A percentile compares a stretch with the other conserved stretches of the same genome.
Conservation (phyloP, 1,139 yeast genomes). For the Yamadazyma buinensis region DNA sequence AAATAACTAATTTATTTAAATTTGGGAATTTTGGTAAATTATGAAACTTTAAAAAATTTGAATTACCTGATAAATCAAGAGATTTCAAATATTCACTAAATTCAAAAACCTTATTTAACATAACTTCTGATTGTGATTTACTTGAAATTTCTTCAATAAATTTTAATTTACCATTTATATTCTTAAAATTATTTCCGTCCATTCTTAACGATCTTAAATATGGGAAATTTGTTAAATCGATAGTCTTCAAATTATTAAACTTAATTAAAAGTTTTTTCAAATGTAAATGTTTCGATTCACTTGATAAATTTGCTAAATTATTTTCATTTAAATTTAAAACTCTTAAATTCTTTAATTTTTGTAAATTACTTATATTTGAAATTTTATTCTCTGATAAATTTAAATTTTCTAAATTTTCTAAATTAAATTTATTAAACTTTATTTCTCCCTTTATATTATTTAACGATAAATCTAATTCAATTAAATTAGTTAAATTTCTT, state of each 20-base stretch:
- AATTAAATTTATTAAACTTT: constrained; percentile 30
- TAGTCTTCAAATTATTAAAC: constrained; percentile 29
- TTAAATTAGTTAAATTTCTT: constrained; percentile 36
- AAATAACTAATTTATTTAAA: constrained; percentile 35
- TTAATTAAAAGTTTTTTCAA: constrained; percentile 45
- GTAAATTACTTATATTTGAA: constrained; percentile 29
- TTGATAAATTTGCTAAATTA: constrained; percentile 22
- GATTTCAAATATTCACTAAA: constrained; percentile 19
- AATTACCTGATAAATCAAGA: constrained; percentile 42
- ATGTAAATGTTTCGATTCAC: constrained; percentile 21
- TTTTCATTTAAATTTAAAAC: constrained; percentile 45
- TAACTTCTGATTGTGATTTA: constrained; percentile 25
- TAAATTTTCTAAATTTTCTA: constrained; percentile 43
- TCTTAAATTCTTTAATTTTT: constrained; percentile 31
- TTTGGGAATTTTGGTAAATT: constrained; percentile 25
- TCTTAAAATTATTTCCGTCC: constrained; percentile 40
- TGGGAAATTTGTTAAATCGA: constrained; percentile 34
- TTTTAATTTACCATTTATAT: constrained; percentile 25
- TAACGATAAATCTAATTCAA: constrained; percentile 37
- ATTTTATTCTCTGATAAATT: constrained; percentile 43
- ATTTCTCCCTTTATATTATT: constrained; percentile 39
- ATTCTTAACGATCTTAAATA: constrained; percentile 41
- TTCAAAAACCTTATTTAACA: constrained; percentile 18
- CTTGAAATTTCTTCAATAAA: constrained; percentile 43
- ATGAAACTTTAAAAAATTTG: constrained; percentile 4